Evolutionary conservation across 2,329 filamentous ascomycete genomes (phyloP).

Genomic region (Pseudogymnoascus pannorum): DNA sequence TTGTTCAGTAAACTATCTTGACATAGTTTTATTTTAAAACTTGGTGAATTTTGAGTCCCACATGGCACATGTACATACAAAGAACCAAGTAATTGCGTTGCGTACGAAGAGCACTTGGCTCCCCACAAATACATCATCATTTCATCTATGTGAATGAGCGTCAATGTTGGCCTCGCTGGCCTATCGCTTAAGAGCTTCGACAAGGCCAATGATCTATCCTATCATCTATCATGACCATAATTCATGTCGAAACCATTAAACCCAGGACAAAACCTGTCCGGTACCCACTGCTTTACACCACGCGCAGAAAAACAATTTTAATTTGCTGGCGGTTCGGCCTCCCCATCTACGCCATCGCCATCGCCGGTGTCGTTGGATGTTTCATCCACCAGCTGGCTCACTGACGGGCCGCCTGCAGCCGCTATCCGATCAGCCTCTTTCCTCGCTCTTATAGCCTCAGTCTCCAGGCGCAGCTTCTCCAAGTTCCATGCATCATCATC

Average conservation of each 20-base stretch:
- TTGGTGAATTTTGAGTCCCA: background rate
- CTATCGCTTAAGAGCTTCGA: background rate
- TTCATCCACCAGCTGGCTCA: background rate
- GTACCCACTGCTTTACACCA: conserved; percentile 6
- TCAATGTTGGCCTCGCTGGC: conserved; percentile 6
- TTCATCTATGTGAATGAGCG: conserved; percentile 6
- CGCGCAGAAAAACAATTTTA: conserved; percentile 4
- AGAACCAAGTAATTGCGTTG: background rate
- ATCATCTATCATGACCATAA: conserved; percentile 6
- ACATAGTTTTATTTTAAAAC: background rate
- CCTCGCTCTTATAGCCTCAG: conserved; percentile 63
- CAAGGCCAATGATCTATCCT: conserved; percentile 1
- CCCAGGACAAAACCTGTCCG: conserved; percentile 3
- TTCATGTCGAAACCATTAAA: conserved; percentile 1
- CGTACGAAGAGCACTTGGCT: background rate
- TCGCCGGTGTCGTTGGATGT: conserved; percentile 12
- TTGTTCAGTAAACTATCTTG: background rate
- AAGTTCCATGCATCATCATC: conserved; percentile 62
- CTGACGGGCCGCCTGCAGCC: conserved; percentile 9
- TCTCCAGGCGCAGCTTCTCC: conserved; percentile 75
- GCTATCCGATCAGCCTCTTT: conserved; percentile 68
- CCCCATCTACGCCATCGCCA: conserved; percentile 11
- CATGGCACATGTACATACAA: background rate
- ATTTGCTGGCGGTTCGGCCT: background rate
- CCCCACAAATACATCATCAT: conserved; percentile 1